Evolutionary conservation across 1,284 basidiomycete genomes (phyloP).

Genomic region (Wolfiporia cocos): DNA sequence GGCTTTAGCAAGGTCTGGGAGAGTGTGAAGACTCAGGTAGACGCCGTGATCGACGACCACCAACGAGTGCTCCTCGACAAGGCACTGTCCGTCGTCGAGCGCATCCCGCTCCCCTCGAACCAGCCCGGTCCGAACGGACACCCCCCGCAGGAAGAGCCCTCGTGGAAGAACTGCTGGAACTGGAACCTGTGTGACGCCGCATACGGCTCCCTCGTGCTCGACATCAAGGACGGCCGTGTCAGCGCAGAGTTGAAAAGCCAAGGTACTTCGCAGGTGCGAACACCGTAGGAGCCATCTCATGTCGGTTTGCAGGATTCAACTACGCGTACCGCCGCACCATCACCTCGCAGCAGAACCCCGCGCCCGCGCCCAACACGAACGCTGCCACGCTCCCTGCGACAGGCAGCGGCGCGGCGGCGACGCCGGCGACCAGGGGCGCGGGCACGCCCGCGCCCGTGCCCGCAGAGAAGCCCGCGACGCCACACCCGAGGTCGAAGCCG

Average conservation of each 20-base stretch:
- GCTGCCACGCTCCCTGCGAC: constrained; percentile 8
- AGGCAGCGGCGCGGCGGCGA: constrained; percentile 23
- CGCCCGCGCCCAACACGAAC: too few species aligned
- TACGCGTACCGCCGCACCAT: constrained; percentile 85
- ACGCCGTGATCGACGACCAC: constrained; percentile 86
- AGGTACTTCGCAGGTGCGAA: constrained; percentile 65
- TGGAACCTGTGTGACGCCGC: constrained; percentile 97
- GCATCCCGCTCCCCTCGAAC: constrained; percentile 63
- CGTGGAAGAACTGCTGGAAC: constrained; percentile 99
- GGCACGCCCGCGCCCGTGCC: constrained; percentile 21
- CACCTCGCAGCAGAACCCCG: constrained; percentile 45
- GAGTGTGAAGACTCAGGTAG: constrained; percentile 87
- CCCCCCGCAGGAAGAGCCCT: constrained; percentile 66
- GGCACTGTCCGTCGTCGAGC: constrained; percentile 80
- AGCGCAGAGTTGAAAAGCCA: constrained; percentile 90
- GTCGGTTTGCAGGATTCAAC: constrained; percentile 71
- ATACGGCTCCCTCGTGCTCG: constrained; percentile 84
- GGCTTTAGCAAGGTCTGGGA: constrained; percentile 92
- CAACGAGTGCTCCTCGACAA: constrained; percentile 90
- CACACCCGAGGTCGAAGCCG: constrained; percentile 25
- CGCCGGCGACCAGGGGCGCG: constrained; percentile 28
- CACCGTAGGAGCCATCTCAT: too few species aligned
- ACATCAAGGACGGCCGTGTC: constrained; percentile 87
- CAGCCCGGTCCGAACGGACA: constrained; percentile 47
- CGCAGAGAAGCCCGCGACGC: constrained; percentile 19